Conservation (phyloP, 2,329 filamentous ascomycete genomes). For the Sporothrix brasiliensis region DNA sequence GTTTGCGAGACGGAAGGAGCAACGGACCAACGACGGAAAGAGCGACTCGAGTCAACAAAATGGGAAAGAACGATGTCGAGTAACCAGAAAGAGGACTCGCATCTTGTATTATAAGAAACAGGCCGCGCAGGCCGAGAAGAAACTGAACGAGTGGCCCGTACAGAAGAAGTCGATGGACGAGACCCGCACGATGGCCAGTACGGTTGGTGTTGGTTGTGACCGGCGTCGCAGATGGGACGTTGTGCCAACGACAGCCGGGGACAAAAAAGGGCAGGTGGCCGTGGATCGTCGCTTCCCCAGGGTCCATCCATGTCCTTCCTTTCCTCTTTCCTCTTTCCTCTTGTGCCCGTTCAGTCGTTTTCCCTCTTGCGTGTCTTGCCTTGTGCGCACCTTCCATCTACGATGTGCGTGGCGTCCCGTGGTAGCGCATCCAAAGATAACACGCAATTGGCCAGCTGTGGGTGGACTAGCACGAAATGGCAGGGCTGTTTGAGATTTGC, state of each 20-base stretch:
- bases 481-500: neutral
- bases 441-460: slow-evolving; percentile 20
- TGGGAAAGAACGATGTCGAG: slow-evolving; percentile 11
- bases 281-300: slow-evolving; percentile 13
- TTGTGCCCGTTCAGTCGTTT: neutral
- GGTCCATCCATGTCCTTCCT: neutral
- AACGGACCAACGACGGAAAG: neutral
- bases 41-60: neutral
- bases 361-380: slow-evolving; percentile 3
- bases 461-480: neutral
- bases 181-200: neutral
- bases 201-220: neutral
- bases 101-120: neutral
- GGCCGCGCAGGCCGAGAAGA: neutral
- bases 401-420: neutral
- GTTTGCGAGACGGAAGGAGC: slow-evolving; percentile 4
- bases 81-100: neutral
- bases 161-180: neutral
- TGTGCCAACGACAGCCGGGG: neutral
- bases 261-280: slow-evolving; percentile 30
- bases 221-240: neutral
- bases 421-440: neutral
- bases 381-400: neutral
- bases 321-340: slow-evolving; percentile 16
- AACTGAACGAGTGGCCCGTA: neutral